These are phyloP conservation scores for Fusarium ambrosium DNA, from an alignment of 2,329 filamentous ascomycete genomes.

Conservation along the genomic window DNA sequence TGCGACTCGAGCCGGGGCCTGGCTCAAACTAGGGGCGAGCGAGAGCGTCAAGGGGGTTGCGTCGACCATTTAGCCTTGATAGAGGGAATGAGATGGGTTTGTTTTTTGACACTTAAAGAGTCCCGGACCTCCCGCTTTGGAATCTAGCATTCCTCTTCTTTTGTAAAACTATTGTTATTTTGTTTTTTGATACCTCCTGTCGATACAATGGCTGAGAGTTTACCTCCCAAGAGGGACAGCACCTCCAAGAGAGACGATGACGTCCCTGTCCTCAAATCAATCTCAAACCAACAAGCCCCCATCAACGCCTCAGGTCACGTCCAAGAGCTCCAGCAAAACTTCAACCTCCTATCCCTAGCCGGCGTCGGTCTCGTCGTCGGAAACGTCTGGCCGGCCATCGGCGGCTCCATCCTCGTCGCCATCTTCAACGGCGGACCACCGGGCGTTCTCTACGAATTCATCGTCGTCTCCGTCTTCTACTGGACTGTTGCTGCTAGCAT, in stretches of 20 bases:
- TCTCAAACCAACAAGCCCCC: conserved; percentile 2
- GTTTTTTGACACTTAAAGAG: too few species aligned
- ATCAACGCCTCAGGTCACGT: conserved; percentile 59
- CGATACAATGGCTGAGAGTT: conserved; percentile 17
- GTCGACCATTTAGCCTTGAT: conserved; percentile 1
- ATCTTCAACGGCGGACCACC: conserved; percentile 73
- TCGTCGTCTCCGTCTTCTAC: conserved; percentile 64
- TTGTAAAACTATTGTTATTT: neutral
- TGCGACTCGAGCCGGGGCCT: conserved; percentile 20
- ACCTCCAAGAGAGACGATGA: conserved; percentile 17
- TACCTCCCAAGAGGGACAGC: conserved; percentile 25
- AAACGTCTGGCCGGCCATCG: conserved; percentile 60
- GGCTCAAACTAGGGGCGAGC: conserved; percentile 9
- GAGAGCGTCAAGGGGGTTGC: conserved; percentile 9
- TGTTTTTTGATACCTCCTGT: neutral
- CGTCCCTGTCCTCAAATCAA: conserved; percentile 8
- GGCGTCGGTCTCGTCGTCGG: conserved; percentile 58
- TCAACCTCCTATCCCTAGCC: conserved; percentile 57
- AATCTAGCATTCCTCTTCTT: neutral
- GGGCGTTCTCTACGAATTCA: conserved; percentile 73
- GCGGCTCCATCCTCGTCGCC: conserved; percentile 61
- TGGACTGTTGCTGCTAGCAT: conserved; percentile 70
- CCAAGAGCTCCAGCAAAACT: conserved; percentile 56
- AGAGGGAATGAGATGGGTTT: neutral
- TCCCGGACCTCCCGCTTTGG: neutral